phyloP scores from a whole-genome alignment of 1,284 basidiomycete genomes.

The Coriolopsis trogii region DNA sequence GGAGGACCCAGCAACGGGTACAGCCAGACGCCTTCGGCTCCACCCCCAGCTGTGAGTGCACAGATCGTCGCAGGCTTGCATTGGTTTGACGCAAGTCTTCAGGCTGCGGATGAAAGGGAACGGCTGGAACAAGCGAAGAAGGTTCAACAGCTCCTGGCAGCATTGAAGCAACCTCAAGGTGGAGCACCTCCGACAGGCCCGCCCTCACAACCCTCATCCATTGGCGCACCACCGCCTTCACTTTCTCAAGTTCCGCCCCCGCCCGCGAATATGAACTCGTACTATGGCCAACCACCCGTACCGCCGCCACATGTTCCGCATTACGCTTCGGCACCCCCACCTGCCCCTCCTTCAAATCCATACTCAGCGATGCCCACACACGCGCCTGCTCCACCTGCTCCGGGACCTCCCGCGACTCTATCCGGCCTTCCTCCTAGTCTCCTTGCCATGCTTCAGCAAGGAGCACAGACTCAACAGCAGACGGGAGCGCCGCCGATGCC shows the following conservation, averaged over 20 bases:
- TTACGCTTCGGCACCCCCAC: constrained; percentile 12
- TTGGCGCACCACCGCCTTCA: constrained; percentile 33
- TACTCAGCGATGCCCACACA: constrained; percentile 23
- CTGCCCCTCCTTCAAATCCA: constrained; percentile 14
- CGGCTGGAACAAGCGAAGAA: constrained; percentile 81
- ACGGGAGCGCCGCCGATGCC: constrained; percentile 24
- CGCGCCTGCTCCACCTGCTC: constrained; percentile 12
- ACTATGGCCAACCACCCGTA: constrained; percentile 25
- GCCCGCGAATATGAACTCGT: constrained; percentile 15
- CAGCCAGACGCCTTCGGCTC: constrained; percentile 29
- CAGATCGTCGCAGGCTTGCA: background rate
- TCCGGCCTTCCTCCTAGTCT: constrained; percentile 31
- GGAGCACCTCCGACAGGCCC: constrained; percentile 25
- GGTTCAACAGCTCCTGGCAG: constrained; percentile 80
- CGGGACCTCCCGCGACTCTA: constrained; percentile 12
- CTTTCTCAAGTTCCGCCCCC: constrained; percentile 36
- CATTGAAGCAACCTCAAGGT: constrained; percentile 69
- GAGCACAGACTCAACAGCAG: constrained; percentile 22
- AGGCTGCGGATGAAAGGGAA: constrained; percentile 66
- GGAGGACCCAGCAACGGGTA: constrained; percentile 35
- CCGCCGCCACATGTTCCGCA: constrained; percentile 14
- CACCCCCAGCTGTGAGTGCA: constrained; percentile 30
- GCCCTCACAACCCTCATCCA: constrained; percentile 36
- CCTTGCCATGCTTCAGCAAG: constrained; percentile 34
- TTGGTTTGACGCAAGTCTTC: background rate